Base-by-base conservation (phyloP, 129 eudicot genomes). In the Chrysanthemum lavandulifolium region DNA sequence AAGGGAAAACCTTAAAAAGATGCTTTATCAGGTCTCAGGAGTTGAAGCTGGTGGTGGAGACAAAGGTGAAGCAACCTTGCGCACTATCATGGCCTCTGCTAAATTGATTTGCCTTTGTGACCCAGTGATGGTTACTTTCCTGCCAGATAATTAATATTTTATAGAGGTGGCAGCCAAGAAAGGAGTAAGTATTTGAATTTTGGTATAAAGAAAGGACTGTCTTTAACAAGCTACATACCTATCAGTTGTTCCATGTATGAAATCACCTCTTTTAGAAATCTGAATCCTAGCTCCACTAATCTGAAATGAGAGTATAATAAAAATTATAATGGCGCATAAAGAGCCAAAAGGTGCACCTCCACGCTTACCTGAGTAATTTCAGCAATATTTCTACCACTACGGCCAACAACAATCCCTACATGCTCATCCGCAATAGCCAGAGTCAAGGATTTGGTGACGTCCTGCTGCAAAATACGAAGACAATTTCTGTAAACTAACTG, bases 401-500 rank as follows among this genome's bases (percentile, higher is more conserved):
- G 96, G 29, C 98, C 97, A 65, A 93, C 89, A 16, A 93, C 91
- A 67, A 93, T 62, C 68, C 98, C 98, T 61, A 93, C 78, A 77
- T 87, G 98, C 81, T 93, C 97, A 78, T 90, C 97, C 59, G 98
- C 95, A 79, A 93, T 89, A 67, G 92, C 97, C 56, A 93, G 87
- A 29, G 97, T 93, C 72, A 87, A 72, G 5, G 96, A 87, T 81
- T 82, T 86, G 75, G 82, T 73, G 71, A 68, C 61, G 18, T 87
- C 96, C 54, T 90, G 97, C 92, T 87, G 84, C 85, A 80, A 49
- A 69, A 14, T 69, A 33, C 57, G 48, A 61, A 4, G 2, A 48
- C 0, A 25, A 6, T 21, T 29, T 58, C 40, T 6, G 68, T 58
- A 58, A 66, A 48, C 47, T 48, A 58, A 67, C 77, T 10, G 16